Conservation (phyloP, 495 filamentous ascomycete species). For the Penicillium herquei region DNA sequence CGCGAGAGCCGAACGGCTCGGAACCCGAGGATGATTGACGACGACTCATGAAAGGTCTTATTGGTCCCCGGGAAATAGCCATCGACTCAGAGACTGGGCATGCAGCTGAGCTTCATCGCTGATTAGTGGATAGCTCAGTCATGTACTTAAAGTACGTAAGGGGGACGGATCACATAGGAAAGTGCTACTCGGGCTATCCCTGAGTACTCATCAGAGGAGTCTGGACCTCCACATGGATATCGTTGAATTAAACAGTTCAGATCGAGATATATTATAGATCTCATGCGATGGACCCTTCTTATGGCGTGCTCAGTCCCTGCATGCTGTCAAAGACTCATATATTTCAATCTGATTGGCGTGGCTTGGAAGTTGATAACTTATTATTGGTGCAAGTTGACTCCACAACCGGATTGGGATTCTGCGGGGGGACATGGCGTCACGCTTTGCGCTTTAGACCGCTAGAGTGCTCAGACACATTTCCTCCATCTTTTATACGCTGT, state of each 20-base stretch:
- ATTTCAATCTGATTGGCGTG: no score
- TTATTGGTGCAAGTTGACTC: no score
- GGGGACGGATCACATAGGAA: background rate
- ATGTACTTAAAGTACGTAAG: background rate
- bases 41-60: background rate
- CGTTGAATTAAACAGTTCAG: no score
- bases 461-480: no score
- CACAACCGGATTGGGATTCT: no score
- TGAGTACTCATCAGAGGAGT: background rate
- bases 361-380: background rate
- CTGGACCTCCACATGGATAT: background rate
- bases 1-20: conserved; percentile 21
- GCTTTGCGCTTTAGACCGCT: no score
- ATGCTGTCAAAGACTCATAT: background rate
- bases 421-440: no score
- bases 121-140: background rate
- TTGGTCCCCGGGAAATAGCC: background rate
- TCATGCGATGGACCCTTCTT: background rate
- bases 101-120: background rate
- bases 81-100: background rate
- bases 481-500: no score
- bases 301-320: conserved; percentile 5
- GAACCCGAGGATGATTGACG: conserved; percentile 3
- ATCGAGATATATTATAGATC: background rate
- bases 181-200: background rate